Conservation (phyloP, 2,329 filamentous ascomycete genomes). For the Aspergillus tubingensis region DNA sequence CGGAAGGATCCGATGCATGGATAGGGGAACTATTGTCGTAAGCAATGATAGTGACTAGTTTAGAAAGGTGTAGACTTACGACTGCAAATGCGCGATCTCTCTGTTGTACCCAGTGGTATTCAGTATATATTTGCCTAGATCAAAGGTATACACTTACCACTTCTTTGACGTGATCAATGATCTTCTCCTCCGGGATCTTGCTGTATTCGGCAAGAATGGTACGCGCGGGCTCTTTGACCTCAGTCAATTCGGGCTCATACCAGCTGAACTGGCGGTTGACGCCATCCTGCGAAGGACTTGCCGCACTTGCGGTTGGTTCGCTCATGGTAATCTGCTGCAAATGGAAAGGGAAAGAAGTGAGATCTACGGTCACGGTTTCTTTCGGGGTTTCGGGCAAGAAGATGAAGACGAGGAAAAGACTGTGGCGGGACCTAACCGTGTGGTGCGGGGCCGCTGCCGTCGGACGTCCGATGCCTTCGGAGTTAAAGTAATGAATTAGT, state of each 20-base stretch:
- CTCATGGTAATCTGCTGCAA: background rate
- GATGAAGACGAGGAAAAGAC: background rate
- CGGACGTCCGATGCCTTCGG: no score
- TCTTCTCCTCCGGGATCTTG: constrained; percentile 1
- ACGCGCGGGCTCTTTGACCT: background rate
- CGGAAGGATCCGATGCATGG: constrained; percentile 8
- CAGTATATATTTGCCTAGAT: background rate
- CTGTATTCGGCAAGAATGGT: constrained; percentile 1
- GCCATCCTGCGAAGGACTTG: background rate
- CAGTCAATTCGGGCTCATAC: background rate
- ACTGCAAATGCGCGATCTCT: constrained; percentile 4
- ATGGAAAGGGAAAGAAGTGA: background rate
- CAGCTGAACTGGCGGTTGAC: background rate
- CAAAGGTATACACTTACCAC: background rate
- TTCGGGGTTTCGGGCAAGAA: background rate
- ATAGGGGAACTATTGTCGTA: background rate
- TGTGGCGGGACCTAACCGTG: no score
- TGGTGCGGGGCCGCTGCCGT: no score
- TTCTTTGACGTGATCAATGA: constrained; percentile 3
- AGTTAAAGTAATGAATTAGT: fast-evolving
- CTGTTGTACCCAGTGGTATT: background rate
- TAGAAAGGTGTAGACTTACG: background rate
- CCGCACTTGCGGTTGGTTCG: background rate
- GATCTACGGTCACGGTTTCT: background rate
- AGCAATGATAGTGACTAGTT: background rate